Percentiles rank a stretch among this genome's conserved stretches.
These are phyloP conservation scores for Trametes sanguinea DNA, from an alignment of 768 basidiomycete species.

Conservation along the genomic window DNA sequence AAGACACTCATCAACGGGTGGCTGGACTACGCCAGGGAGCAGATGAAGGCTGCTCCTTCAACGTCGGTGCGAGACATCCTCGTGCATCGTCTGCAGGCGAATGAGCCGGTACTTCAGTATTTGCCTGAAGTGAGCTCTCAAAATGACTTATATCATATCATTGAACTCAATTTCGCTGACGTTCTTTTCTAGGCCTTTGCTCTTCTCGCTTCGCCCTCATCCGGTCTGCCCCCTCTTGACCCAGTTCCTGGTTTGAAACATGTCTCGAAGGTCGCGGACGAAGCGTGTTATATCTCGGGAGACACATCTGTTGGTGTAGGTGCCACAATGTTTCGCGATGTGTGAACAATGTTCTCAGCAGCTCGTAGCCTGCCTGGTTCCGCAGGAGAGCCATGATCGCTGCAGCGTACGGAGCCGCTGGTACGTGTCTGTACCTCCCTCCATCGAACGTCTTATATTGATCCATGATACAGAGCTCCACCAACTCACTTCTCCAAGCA, in stretches of 20 bases:
- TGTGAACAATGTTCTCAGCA: background rate
- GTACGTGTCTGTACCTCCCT: background rate
- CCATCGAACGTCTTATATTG: background rate
- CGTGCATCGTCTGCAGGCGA: slow-evolving; percentile 57
- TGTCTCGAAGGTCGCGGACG: slow-evolving; percentile 61
- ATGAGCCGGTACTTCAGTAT: slow-evolving; percentile 63
- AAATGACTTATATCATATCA: no score
- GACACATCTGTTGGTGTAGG: slow-evolving; percentile 62
- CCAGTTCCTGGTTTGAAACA: slow-evolving; percentile 63
- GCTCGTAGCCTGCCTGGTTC: slow-evolving; percentile 69
- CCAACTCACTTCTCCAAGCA: slow-evolving; percentile 75
- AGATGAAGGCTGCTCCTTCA: slow-evolving; percentile 43
- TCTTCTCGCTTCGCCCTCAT: slow-evolving; percentile 56
- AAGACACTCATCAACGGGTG: slow-evolving; percentile 69
- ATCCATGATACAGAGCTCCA: slow-evolving; percentile 59
- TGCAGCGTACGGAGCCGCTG: slow-evolving; percentile 67
- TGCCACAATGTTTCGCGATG: background rate
- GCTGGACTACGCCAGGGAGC: slow-evolving; percentile 62
- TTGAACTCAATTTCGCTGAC: no score
- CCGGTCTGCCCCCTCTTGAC: slow-evolving; percentile 55
- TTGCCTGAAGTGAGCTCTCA: slow-evolving; percentile 61
- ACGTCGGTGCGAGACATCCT: slow-evolving; percentile 53
- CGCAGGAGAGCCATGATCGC: slow-evolving; percentile 64
- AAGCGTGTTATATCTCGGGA: slow-evolving; percentile 62
- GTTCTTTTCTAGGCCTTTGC: slow-evolving; percentile 62